phyloP scores from a whole-genome alignment of 495 filamentous ascomycete genomes.

The Usnea hakonensis region DNA sequence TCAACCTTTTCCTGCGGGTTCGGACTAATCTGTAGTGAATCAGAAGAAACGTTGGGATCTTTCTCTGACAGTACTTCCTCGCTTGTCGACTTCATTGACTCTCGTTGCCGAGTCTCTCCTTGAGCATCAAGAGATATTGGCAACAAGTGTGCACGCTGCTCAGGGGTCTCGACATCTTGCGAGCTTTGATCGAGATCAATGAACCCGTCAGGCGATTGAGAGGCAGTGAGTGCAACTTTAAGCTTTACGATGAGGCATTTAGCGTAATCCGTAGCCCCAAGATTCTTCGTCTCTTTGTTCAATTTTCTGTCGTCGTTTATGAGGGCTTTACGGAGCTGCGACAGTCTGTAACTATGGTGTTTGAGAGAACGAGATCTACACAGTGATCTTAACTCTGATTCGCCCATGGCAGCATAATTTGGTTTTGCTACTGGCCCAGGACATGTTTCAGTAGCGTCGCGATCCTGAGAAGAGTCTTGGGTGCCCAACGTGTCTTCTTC shows the following conservation, averaged over 20 bases:
- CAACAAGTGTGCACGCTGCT: background rate
- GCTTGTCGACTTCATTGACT: background rate
- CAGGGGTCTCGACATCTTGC: background rate
- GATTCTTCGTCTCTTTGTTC: background rate
- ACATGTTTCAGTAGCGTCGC: background rate
- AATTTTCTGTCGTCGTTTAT: background rate
- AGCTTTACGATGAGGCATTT: background rate
- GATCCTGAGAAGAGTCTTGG: background rate
- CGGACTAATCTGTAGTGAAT: background rate
- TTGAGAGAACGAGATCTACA: background rate
- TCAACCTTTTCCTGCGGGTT: background rate
- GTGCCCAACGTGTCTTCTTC: background rate
- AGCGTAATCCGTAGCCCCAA: background rate
- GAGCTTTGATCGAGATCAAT: background rate
- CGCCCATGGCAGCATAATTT: background rate
- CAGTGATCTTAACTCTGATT: background rate
- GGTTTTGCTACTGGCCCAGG: background rate
- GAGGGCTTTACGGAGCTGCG: background rate
- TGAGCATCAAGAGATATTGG: background rate
- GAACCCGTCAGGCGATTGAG: background rate
- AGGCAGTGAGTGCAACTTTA: background rate
- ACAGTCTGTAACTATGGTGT: background rate
- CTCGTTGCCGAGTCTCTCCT: background rate
- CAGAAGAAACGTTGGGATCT: background rate
- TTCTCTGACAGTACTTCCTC: background rate